Base-by-base conservation (phyloP, 2,329 filamentous ascomycete species). In the Colletotrichum acutatum region DNA sequence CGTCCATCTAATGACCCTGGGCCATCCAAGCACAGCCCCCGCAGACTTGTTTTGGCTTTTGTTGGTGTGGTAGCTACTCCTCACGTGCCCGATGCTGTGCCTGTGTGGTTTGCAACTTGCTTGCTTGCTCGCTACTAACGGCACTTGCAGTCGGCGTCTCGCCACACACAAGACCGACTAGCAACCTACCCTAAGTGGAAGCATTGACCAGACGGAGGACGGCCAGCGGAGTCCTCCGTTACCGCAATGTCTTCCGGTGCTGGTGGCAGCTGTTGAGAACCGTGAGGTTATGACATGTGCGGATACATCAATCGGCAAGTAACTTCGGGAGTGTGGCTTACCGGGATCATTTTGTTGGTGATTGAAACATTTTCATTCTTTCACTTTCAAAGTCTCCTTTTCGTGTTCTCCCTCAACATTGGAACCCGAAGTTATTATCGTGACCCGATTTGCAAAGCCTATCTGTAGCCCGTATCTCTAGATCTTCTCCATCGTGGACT, bases 201-300 rank as follows among this genome's bases (percentile, higher is more conserved):
- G 11, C 46, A 24, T 63, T 34, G 60, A 12, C 6, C 19, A 63
- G 7, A 16, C 34, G 34, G 34, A 42, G 28, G 28, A n/a, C 64
- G 57, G 58, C 28, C 22, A 16, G 32, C 69, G 69, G 64, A 42
- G 58, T 65, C 52, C 19, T 62, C 69, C 64, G 69, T 68, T 57
- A 1, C 64, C 37, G 61, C 12, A 12, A 34, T 34, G 32, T 46
- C 69, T 56, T 19, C 26, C n/a, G 52, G 6, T 9, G 26, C 22
- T 64, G 37, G 32, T 56, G 42, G 32, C 28, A n/a, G 34, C 52
- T 58, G 28, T 28, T 8, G 46, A 52, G 42, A 28, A 49, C 42
- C 58, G 53, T 52, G 53, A 37, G 49, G 61, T 60, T 32, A 69
- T 65, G 66, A 65, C 60, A 72, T 61, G 49, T 37, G 11, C 28